These are phyloP conservation scores for Chaetomium sp. DNA, from an alignment of 2,329 filamentous ascomycete genomes.

Conservation along the genomic window DNA sequence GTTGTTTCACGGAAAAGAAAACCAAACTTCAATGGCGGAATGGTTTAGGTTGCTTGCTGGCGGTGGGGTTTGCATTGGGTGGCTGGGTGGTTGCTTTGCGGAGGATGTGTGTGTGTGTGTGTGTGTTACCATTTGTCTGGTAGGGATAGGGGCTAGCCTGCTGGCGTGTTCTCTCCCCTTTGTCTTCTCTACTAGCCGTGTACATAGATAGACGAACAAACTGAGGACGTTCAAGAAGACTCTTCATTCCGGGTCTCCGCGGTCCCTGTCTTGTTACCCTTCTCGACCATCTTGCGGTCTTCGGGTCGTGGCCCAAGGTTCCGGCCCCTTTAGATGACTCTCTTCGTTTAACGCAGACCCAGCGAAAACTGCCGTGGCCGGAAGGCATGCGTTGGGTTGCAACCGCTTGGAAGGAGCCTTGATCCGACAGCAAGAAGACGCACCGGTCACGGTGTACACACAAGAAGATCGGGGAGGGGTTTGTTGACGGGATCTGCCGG, in stretches of 20 bases:
- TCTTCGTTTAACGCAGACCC: background rate
- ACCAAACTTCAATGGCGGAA: slow-evolving; percentile 11
- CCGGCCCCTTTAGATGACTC: background rate
- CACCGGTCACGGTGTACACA: background rate
- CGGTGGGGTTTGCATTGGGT: slow-evolving; percentile 11
- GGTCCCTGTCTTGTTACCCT: background rate
- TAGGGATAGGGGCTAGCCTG: background rate
- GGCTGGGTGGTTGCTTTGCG: slow-evolving; percentile 1
- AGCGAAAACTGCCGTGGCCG: slow-evolving; percentile 6
- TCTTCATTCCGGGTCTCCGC: background rate
- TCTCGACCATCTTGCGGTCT: background rate
- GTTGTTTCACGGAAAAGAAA: slow-evolving; percentile 13
- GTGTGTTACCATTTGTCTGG: background rate
- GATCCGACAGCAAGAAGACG: background rate
- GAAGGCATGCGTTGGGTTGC: background rate
- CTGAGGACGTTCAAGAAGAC: background rate
- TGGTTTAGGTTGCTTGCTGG: slow-evolving; percentile 1
- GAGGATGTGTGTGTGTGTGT: background rate
- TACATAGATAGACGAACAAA: slow-evolving; percentile 18
- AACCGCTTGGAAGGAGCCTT: slow-evolving; percentile 14
- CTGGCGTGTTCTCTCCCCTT: slow-evolving; percentile 6
- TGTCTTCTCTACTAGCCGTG: slow-evolving; percentile 7
- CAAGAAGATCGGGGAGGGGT: background rate
- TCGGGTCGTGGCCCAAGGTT: background rate
- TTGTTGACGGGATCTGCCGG: slow-evolving; percentile 13